Percentiles rank a stretch among this genome's conserved stretches.
These are phyloP conservation scores for Aspergillus novoparasiticus DNA, from an alignment of 2,329 filamentous ascomycete species.

Conservation along the genomic window DNA sequence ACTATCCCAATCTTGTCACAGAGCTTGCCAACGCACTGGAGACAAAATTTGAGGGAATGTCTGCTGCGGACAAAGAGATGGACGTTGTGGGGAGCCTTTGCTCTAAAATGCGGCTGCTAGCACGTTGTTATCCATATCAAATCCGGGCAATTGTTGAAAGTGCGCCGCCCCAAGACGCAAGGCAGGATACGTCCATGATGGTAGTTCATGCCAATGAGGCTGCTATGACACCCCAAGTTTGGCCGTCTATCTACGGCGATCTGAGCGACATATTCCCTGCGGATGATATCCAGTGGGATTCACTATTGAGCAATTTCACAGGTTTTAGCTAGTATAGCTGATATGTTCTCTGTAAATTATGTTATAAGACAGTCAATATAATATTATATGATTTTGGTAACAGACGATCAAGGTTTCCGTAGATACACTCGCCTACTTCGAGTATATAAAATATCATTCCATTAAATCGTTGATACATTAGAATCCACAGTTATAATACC, in stretches of 20 bases:
- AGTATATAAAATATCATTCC: no score
- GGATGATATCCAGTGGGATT: neutral
- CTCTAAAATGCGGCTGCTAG: neutral
- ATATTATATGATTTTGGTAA: neutral
- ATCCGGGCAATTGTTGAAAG: neutral
- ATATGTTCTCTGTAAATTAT: neutral
- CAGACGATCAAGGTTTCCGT: neutral
- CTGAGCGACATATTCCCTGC: neutral
- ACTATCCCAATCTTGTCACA: neutral
- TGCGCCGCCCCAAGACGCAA: neutral
- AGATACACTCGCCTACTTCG: neutral
- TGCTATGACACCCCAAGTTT: neutral
- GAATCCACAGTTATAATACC: no score
- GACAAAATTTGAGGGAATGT: neutral
- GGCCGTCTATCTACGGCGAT: neutral
- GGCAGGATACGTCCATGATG: neutral
- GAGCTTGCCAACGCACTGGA: neutral
- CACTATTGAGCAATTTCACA: neutral
- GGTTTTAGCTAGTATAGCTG: neutral
- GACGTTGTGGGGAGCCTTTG: neutral
- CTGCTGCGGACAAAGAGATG: neutral
- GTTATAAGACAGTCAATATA: neutral
- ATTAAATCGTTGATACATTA: no score
- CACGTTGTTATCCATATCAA: neutral
- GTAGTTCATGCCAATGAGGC: neutral